phyloP scores from a whole-genome alignment of 73 alveolate genomes.

The Blepharisma stoltei region DNA sequence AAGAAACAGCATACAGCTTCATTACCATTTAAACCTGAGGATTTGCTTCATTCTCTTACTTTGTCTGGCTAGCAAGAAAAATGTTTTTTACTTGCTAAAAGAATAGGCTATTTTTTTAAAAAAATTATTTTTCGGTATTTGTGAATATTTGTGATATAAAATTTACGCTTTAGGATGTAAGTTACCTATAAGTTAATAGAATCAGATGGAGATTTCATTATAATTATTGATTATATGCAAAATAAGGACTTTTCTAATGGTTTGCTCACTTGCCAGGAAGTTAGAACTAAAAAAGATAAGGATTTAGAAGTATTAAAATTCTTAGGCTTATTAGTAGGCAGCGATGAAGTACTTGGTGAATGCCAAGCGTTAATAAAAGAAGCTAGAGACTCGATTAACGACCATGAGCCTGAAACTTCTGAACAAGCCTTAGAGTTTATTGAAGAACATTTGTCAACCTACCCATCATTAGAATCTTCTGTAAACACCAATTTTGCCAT shows the following conservation, averaged over 20 bases:
- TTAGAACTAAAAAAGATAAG: not conserved
- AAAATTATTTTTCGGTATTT: no score
- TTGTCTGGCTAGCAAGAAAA: no score
- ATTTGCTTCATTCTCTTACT: not conserved
- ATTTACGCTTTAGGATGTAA: no score
- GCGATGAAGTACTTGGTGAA: slow-evolving; percentile 3
- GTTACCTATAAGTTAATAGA: no score
- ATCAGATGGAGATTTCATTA: no score
- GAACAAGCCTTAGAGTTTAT: slow-evolving; percentile 5
- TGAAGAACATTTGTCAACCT: not conserved
- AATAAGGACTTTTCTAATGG: no score
- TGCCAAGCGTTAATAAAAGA: not conserved
- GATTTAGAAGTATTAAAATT: not conserved
- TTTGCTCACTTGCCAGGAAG: no score
- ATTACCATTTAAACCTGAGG: not conserved
- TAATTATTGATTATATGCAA: no score
- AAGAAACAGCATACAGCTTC: not conserved
- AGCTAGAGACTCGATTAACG: not conserved
- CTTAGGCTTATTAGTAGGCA: not conserved
- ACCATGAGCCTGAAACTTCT: not conserved
- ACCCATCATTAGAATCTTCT: not conserved
- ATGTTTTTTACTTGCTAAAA: no score
- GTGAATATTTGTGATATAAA: no score
- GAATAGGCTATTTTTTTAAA: no score
- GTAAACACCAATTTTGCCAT: not conserved